Evolutionary conservation across 805 yeast genomes (phyloP).

Genomic region (Priceomyces castillae): DNA sequence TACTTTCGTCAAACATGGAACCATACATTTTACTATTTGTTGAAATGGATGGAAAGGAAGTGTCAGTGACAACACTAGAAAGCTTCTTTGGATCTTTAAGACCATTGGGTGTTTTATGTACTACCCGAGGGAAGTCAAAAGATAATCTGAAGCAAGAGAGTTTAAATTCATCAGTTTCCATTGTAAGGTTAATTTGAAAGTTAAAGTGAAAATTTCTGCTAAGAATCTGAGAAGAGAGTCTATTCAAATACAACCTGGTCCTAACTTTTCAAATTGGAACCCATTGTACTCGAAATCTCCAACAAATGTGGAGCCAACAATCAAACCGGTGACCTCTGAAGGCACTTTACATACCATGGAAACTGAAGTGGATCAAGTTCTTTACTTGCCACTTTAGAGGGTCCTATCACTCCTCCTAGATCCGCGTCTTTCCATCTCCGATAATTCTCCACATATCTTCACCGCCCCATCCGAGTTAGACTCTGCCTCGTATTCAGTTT

Average conservation of each 20-base stretch:
- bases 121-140: conserved; percentile 3
- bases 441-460: too few relatives aligned
- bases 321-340: neutral
- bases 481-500: too few relatives aligned
- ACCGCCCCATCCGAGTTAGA: too few relatives aligned
- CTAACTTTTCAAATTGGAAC: too few relatives aligned
- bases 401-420: neutral
- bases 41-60: conserved; percentile 9
- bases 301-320: too few relatives aligned
- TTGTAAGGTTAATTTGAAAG: neutral
- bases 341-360: neutral
- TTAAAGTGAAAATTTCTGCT: too few relatives aligned
- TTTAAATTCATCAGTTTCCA: neutral
- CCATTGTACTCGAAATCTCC: too few relatives aligned
- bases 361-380: neutral
- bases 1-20: conserved; percentile 3
- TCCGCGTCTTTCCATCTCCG: too few relatives aligned
- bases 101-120: neutral
- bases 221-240: too few relatives aligned
- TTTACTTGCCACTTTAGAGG: neutral
- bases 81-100: neutral
- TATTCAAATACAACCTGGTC: too few relatives aligned
- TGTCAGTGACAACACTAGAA: conserved; percentile 4
- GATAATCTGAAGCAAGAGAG: conserved; percentile 4
- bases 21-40: conserved; percentile 4